These are phyloP conservation scores for Plasmodium billcollinsi DNA, from an alignment of 169 alveolate genomes.

Conservation along the genomic window DNA sequence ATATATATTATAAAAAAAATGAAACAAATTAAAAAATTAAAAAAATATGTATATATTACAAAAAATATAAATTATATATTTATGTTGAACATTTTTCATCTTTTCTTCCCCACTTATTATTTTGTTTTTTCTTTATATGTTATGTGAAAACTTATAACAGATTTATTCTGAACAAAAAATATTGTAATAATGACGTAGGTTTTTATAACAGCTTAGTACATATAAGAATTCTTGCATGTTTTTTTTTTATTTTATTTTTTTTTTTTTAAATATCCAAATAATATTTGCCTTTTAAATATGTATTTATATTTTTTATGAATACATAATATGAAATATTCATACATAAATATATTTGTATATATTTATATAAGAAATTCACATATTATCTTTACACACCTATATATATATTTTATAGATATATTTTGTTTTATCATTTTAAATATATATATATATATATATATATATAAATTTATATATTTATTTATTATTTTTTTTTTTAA, in stretches of 20 bases:
- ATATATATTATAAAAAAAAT: slow-evolving; percentile 9
- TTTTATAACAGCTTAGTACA: slow-evolving; percentile 17
- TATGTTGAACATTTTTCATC: slow-evolving; percentile 10
- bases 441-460: neutral
- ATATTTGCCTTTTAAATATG: slow-evolving; percentile 8
- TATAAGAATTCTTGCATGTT: slow-evolving; percentile 19
- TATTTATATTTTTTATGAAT: slow-evolving; percentile 25
- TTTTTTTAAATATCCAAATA: neutral
- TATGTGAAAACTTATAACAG: slow-evolving; percentile 20
- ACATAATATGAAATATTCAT: slow-evolving; percentile 9
- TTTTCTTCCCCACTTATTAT: slow-evolving; percentile 1
- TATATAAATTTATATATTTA: neutral
- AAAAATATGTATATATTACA: slow-evolving; percentile 2
- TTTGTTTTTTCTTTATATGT: slow-evolving; percentile 11
- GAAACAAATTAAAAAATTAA: slow-evolving; percentile 7
- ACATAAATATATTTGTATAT: neutral
- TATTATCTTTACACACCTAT: slow-evolving; percentile 13
- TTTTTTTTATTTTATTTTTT: slow-evolving; percentile 24
- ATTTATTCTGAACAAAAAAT: slow-evolving; percentile 62
- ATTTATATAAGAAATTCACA: too few relatives aligned
- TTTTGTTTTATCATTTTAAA: too few relatives aligned
- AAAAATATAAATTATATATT: slow-evolving; percentile 8
- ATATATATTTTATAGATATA: too few relatives aligned
- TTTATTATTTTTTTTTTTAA: slow-evolving; percentile 11
- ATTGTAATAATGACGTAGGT: slow-evolving; percentile 1